Evolutionary conservation across 345 rosid genomes (phyloP).

Genomic region (sweet orange (Citrus sinensis)): DNA sequence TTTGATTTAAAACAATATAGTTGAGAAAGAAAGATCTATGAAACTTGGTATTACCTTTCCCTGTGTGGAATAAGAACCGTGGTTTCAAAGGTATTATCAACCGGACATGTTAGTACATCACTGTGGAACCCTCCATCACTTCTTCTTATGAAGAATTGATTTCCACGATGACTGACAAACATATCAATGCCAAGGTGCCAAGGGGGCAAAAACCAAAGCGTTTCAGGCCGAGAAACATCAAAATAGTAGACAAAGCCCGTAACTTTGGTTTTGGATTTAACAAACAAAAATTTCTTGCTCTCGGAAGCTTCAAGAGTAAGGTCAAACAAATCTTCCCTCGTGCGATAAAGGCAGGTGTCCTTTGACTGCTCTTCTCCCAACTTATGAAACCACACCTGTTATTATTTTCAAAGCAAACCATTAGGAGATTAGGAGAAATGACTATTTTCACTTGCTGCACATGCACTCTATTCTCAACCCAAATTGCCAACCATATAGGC

Average conservation of each 20-base stretch:
- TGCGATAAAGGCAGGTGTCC: constrained; percentile 77
- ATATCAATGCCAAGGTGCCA: constrained; percentile 62
- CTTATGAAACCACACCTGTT: constrained; percentile 86
- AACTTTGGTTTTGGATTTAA: constrained; percentile 62
- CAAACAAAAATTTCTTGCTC: constrained; percentile 66
- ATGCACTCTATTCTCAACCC: too few relatives aligned
- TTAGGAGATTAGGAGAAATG: neutral
- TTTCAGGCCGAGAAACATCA: constrained; percentile 57
- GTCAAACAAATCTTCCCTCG: constrained; percentile 80
- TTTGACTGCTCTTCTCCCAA: constrained; percentile 67
- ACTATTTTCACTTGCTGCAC: neutral
- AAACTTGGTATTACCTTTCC: constrained; percentile 48
- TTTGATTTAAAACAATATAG: neutral
- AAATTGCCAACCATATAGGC: too few relatives aligned
- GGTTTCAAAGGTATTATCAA: constrained; percentile 54
- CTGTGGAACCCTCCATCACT: constrained; percentile 75
- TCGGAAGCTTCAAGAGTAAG: constrained; percentile 67
- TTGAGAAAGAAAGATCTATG: neutral
- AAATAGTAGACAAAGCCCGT: constrained; percentile 64
- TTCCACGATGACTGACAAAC: constrained; percentile 76
- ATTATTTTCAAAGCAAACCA: neutral
- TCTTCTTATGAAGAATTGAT: constrained; percentile 69
- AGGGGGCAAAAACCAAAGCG: constrained; percentile 65
- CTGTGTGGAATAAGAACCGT: constrained; percentile 72
- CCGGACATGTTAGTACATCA: constrained; percentile 66